phyloP scores from a whole-genome alignment of 805 yeast genomes.

The Candida boleticola region DNA sequence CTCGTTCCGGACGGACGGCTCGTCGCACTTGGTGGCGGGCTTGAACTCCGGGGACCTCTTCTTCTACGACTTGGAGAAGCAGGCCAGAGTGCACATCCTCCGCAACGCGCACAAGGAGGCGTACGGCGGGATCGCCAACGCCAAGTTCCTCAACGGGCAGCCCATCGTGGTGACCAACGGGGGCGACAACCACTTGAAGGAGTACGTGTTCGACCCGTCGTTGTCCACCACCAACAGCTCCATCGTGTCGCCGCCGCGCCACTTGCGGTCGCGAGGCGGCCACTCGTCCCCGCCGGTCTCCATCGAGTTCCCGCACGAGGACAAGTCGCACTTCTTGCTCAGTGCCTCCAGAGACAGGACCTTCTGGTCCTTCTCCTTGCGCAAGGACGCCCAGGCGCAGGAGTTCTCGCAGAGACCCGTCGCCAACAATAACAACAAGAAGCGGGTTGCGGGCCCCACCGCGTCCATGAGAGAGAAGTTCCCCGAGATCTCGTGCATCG shows the following conservation, averaged over 20 bases:
- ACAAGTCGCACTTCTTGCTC: conserved; percentile 73
- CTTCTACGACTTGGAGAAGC: conserved; percentile 77
- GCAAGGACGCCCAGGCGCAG: conserved; percentile 96
- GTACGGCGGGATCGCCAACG: conserved; percentile 75
- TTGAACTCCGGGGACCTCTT: conserved; percentile 76
- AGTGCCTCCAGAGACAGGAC: conserved; percentile 86
- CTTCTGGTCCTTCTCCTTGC: conserved; percentile 86
- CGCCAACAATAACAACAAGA: conserved; percentile 19
- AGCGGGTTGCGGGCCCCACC: conserved; percentile 54
- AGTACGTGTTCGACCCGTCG: conserved; percentile 91
- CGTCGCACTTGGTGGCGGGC: conserved; percentile 78
- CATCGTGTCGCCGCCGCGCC: conserved; percentile 85
- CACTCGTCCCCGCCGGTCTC: conserved; percentile 86
- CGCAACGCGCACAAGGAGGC: conserved; percentile 69
- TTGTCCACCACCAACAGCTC: conserved; percentile 60
- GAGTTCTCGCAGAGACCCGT: conserved; percentile 78
- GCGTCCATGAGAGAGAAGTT: conserved; percentile 60
- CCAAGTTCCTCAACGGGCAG: conserved; percentile 82
- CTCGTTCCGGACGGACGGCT: conserved; percentile 90
- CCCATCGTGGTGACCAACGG: conserved; percentile 88
- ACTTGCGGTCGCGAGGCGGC: conserved; percentile 94
- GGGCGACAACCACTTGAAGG: conserved; percentile 85
- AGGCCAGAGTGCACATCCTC: conserved; percentile 72
- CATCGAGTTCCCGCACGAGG: conserved; percentile 72
- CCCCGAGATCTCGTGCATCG: conserved; percentile 70